phyloP scores from a whole-genome alignment of 202 grass and related monocot genomes.

The Bolboschoenoplectus hybrid region DNA sequence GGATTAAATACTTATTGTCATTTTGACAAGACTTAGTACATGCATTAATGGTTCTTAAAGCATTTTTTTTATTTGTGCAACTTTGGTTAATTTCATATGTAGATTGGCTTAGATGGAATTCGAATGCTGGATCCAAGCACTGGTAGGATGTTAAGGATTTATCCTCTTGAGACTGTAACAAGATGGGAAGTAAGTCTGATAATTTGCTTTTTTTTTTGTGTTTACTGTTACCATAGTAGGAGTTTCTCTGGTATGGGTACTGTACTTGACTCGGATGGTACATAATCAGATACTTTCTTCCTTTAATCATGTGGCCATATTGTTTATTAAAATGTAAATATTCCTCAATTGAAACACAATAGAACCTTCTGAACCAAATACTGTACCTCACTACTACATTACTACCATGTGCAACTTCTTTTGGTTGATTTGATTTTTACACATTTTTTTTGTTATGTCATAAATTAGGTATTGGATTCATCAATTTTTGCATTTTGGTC shows the following conservation, averaged over 20 bases:
- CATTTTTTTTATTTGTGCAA: neutral
- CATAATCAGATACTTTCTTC: neutral
- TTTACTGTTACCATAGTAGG: neutral
- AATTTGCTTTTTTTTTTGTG: neutral
- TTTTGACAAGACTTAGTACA: neutral
- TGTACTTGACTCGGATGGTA: neutral
- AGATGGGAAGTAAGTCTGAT: constrained; percentile 82
- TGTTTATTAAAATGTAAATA: neutral
- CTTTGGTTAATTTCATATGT: constrained; percentile 31
- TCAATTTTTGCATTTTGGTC: constrained; percentile 91
- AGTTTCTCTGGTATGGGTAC: neutral
- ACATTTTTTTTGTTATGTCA: constrained; percentile 21
- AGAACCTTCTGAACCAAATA: neutral
- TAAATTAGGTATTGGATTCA: constrained; percentile 79
- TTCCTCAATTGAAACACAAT: neutral
- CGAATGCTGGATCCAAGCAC: constrained; percentile 92
- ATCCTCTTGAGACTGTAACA: constrained; percentile 82
- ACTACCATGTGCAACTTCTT: constrained; percentile 26
- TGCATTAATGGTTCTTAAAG: neutral
- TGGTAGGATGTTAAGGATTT: constrained; percentile 76
- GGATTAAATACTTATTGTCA: neutral
- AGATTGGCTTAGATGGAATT: constrained; percentile 99
- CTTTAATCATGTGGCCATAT: neutral
- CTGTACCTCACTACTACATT: neutral
- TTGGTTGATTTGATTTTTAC: constrained; percentile 31